Percentiles rank a stretch among this genome's conserved stretches.
Evolutionary conservation across 225 moss, liverwort and hornwort genomes (phyloP).

Genomic region (Asterella californica): DNA sequence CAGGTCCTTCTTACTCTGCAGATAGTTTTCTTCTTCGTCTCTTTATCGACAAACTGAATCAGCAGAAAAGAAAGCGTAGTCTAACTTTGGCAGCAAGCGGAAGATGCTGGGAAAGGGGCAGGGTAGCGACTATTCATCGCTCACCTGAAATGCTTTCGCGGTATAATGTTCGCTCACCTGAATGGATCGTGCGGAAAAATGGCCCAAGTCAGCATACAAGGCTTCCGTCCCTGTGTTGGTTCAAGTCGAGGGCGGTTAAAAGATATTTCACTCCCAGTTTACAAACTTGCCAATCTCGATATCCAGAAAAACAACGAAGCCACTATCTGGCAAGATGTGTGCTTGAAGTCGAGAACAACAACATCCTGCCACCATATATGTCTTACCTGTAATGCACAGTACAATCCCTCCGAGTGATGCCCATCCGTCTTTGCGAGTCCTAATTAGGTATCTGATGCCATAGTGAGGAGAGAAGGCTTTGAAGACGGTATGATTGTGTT

Average conservation of each 20-base stretch:
- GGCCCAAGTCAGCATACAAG: constrained; percentile 93
- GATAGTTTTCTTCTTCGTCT: not conserved
- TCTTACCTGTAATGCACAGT: constrained; percentile 81
- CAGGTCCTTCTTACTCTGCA: not conserved
- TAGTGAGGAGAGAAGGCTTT: constrained; percentile 68
- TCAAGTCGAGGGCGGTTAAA: not conserved
- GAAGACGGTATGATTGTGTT: constrained; percentile 56
- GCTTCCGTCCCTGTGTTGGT: constrained; percentile 76
- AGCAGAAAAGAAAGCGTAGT: not conserved
- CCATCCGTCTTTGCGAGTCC: constrained; percentile 63
- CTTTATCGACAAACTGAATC: not conserved
- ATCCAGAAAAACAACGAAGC: not conserved
- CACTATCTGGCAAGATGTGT: not conserved
- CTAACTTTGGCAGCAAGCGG: not conserved
- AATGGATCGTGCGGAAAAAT: constrained; percentile 81
- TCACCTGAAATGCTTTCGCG: constrained; percentile 2
- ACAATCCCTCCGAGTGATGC: constrained; percentile 82
- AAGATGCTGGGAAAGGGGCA: not conserved
- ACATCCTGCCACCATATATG: not conserved
- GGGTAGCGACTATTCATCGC: not conserved
- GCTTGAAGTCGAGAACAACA: not conserved
- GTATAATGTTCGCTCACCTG: constrained; percentile 47
- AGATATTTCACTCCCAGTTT: not conserved
- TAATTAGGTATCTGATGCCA: constrained; percentile 56
- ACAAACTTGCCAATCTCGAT: not conserved